Evolutionary conservation across 2,329 filamentous ascomycete genomes (phyloP).

Genomic region (Microdochium nivale): DNA sequence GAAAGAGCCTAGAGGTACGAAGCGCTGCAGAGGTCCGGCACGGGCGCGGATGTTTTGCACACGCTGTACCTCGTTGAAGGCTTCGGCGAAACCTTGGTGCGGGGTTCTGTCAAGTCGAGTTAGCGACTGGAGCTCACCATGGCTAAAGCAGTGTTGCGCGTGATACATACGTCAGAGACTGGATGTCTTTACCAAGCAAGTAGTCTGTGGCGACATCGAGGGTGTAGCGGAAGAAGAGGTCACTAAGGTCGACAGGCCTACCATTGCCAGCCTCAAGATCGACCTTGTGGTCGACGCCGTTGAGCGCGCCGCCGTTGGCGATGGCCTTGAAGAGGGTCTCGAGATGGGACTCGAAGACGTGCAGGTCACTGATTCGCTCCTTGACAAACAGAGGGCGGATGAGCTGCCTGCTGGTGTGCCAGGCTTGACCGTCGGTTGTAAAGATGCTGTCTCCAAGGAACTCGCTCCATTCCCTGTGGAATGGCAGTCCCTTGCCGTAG

Average conservation of each 20-base stretch:
- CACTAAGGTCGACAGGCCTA: conserved; percentile 58
- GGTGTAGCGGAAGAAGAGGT: conserved; percentile 77
- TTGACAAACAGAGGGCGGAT: conserved; percentile 82
- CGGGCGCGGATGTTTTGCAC: conserved; percentile 61
- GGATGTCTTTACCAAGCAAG: conserved; percentile 68
- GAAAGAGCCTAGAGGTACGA: conserved; percentile 60
- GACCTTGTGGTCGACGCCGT: conserved; percentile 54
- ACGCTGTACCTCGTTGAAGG: conserved; percentile 72
- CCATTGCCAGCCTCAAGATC: conserved; percentile 54
- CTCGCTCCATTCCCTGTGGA: conserved; percentile 66
- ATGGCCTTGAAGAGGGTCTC: conserved; percentile 64
- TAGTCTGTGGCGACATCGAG: conserved; percentile 85
- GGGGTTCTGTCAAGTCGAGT: conserved; percentile 32
- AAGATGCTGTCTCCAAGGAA: conserved; percentile 74
- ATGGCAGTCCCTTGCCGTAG: conserved; percentile 72
- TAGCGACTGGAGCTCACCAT: background rate
- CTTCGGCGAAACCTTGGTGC: conserved; percentile 63
- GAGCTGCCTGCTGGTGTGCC: conserved; percentile 74
- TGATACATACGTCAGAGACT: conserved; percentile 40
- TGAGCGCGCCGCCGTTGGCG: conserved; percentile 44
- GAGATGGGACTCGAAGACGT: conserved; percentile 73
- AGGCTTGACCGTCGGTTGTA: conserved; percentile 68
- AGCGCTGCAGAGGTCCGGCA: conserved; percentile 50
- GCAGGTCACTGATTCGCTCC: conserved; percentile 73
- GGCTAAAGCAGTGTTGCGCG: background rate